phyloP scores from a whole-genome alignment of 768 basidiomycete species.

The Leccinum ochraceum region DNA sequence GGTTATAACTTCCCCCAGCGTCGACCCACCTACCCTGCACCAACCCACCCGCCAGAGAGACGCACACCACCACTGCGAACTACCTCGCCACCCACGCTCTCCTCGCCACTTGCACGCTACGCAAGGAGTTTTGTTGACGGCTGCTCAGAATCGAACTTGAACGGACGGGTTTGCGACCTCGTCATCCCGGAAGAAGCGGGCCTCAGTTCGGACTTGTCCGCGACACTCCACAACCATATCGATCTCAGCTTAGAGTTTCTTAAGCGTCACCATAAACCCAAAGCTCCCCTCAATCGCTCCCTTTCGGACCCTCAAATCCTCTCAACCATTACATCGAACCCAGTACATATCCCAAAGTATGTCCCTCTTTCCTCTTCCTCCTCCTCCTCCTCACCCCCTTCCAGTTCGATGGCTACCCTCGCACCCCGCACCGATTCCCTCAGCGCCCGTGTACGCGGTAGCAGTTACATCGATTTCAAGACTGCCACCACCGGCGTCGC shows the following conservation, averaged over 20 bases:
- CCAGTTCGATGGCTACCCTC: conserved; percentile 53
- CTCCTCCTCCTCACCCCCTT: conserved; percentile 11
- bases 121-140: conserved; percentile 4
- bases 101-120: conserved; percentile 29
- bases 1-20: conserved; percentile 21
- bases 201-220: conserved; percentile 36
- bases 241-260: conserved; percentile 42
- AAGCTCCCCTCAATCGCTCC: conserved; percentile 44
- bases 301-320: conserved; percentile 54
- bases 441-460: conserved; percentile 72
- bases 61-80: conserved; percentile 1
- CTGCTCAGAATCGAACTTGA: conserved; percentile 14
- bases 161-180: conserved; percentile 29
- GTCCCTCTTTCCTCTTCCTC: conserved; percentile 4
- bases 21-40: conserved; percentile 17
- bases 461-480: conserved; percentile 92
- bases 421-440: conserved; percentile 68
- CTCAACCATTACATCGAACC: conserved; percentile 64
- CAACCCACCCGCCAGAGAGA: conserved; percentile 10
- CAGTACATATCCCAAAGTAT: conserved; percentile 54
- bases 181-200: conserved; percentile 32
- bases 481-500: conserved; percentile 95
- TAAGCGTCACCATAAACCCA: conserved; percentile 67
- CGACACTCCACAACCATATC: conserved; percentile 32
- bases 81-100: conserved; percentile 11